Conservation (phyloP, 352 stramenopile species). For the Globisporangium alternatum region DNA sequence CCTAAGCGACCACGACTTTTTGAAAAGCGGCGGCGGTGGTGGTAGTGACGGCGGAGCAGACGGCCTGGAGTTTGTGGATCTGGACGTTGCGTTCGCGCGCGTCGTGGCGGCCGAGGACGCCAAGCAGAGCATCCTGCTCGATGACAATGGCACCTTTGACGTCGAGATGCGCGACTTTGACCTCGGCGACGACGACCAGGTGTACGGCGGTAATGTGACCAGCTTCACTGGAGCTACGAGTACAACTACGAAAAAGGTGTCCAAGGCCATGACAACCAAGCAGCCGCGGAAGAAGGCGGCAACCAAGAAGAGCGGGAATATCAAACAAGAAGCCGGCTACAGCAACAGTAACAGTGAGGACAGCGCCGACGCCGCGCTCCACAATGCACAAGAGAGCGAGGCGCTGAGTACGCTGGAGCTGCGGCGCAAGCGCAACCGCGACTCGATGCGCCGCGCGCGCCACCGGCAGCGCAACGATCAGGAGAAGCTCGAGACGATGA, state of each 20-base stretch:
- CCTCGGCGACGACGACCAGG: background rate
- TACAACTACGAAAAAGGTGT: background rate
- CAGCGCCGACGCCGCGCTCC: background rate
- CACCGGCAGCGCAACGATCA: slow-evolving; percentile 24
- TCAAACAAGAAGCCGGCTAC: background rate
- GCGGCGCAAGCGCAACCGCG: slow-evolving; percentile 33
- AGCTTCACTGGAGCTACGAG: background rate
- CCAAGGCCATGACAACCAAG: background rate
- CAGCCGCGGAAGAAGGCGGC: background rate
- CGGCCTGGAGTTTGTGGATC: slow-evolving; percentile 20
- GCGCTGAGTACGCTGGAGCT: slow-evolving; percentile 21
- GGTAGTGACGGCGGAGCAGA: slow-evolving; percentile 14
- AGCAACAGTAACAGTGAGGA: background rate
- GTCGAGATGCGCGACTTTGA: slow-evolving; percentile 13
- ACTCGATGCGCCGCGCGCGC: slow-evolving; percentile 43
- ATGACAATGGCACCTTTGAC: slow-evolving; percentile 22
- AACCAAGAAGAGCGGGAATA: background rate
- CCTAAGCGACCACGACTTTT: background rate
- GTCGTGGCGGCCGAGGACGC: slow-evolving; percentile 13
- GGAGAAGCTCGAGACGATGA: slow-evolving; percentile 25
- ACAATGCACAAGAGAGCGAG: background rate
- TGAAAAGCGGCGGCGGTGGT: background rate
- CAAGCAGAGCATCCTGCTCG: slow-evolving; percentile 10
- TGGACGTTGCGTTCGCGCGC: slow-evolving; percentile 20
- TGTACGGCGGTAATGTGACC: background rate